Evolutionary conservation across 441 rosid genomes (phyloP), one percentile per base, ranked within the genome.

Genomic region (Jatropha multifida): DNA sequence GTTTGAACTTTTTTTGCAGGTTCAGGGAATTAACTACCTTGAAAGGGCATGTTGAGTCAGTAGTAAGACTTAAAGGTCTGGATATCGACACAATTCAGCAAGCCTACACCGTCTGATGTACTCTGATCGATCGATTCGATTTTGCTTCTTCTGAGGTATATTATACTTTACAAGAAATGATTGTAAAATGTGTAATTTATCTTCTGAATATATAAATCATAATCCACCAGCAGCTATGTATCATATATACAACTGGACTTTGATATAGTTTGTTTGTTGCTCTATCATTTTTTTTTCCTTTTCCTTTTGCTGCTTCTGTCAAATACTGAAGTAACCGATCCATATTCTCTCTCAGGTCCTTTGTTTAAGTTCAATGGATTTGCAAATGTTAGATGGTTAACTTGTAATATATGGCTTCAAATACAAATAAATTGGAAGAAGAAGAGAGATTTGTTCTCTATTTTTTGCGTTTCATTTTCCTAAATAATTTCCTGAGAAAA

Each of bases 51-150:
- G 97, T 96, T 2, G 97, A 93, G 83, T 93, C 98, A 17, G 99
- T 93, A 58, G 95, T 96, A 79, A 90, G 97, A 78, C 61, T 92
- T 74, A 96, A 96, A 85, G 94, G 96, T 26, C 91, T 96, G 0
- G 99, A 95, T 87, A 92, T 90, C 58, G 97, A 92, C 82, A 92
- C 97, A 23, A 96, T 96, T 71, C 99, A 88, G 78, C 99, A 96
- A 86, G 87, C 94, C 11, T 94, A 96, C 91, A 94, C 99, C 0
- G 97, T 96, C 78, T 93, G 81, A 90, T 69, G 37, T 48, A 0
- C 32, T 32, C 32, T 32, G 32, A 32, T 32, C 2, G 32, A 32
- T 32, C 32, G 2, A 59, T 78, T 32, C 32, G 2, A 59, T 78
- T 70, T 80, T 72, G 74, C 64, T 64, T 52, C 73, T 38, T 15